phyloP scores from a whole-genome alignment of 148 eudicot genomes.

The Limonium bicolor region DNA sequence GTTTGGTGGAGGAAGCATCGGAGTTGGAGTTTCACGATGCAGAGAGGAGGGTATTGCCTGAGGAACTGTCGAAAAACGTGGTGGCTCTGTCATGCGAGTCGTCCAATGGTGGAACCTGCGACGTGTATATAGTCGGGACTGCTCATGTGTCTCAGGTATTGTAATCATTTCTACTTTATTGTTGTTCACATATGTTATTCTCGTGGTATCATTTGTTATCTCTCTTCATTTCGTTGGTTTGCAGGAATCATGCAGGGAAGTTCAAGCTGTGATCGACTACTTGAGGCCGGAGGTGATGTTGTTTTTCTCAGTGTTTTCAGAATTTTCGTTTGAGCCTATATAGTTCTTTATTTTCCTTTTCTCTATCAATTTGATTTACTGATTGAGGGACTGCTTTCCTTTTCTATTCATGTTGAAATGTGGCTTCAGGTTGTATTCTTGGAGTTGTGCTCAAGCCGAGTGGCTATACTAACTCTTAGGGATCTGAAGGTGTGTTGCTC shows the following conservation, averaged over 20 bases:
- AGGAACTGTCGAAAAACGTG: conserved; percentile 38
- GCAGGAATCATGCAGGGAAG: conserved; percentile 93
- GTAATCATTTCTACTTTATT: not conserved
- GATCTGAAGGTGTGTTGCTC: conserved; percentile 69
- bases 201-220: not conserved
- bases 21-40: not conserved
- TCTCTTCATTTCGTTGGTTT: conserved; percentile 2
- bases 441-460: conserved; percentile 86
- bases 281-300: conserved; percentile 83
- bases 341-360: not conserved
- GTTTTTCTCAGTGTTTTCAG: conserved; percentile 1
- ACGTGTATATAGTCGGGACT: conserved; percentile 74
- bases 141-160: conserved; percentile 88
- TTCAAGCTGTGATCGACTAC: conserved; percentile 63
- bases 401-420: not conserved
- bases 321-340: not conserved
- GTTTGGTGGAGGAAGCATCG: conserved; percentile 1
- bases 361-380: conserved; percentile 1
- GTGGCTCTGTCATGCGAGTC: conserved; percentile 44
- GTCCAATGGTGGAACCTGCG: conserved; percentile 45
- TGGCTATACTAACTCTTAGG: conserved; percentile 56
- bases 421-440: conserved; percentile 66
- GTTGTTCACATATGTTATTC: not conserved
- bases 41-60: conserved; percentile 21
- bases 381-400: not conserved